These are phyloP conservation scores for Boletus tomentosulus DNA, from an alignment of 768 basidiomycete species.

Conservation along the genomic window DNA sequence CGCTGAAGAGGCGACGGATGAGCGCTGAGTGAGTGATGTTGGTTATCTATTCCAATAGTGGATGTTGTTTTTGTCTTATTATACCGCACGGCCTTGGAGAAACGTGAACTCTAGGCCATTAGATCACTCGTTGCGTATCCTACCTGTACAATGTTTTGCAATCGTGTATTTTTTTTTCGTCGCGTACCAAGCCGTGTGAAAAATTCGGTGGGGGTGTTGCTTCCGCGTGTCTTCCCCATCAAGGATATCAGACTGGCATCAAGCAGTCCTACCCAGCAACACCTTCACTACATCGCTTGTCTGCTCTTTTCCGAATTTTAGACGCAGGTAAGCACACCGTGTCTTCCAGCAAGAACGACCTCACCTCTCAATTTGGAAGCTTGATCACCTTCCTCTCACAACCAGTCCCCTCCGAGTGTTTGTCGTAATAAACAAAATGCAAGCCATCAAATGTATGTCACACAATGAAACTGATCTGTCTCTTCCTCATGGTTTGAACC, in stretches of 20 bases:
- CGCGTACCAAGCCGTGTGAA: slow-evolving; percentile 22
- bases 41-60: slow-evolving; percentile 23
- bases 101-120: slow-evolving; percentile 2
- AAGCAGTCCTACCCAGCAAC: slow-evolving; percentile 15
- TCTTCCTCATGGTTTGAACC: slow-evolving; percentile 30
- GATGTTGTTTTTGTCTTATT: slow-evolving; percentile 11
- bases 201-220: slow-evolving; percentile 15
- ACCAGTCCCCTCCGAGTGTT: slow-evolving; percentile 7
- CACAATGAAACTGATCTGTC: slow-evolving; percentile 6
- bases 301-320: not conserved
- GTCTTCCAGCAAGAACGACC: slow-evolving; percentile 2
- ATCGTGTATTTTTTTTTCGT: slow-evolving; percentile 25
- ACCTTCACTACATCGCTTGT: not conserved
- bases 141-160: slow-evolving; percentile 34
- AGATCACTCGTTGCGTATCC: slow-evolving; percentile 18
- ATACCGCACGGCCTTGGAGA: slow-evolving; percentile 11
- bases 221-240: slow-evolving; percentile 19
- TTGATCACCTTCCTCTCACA: slow-evolving; percentile 15
- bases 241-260: slow-evolving; percentile 28
- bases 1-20: slow-evolving; percentile 51
- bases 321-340: slow-evolving; percentile 4
- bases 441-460: slow-evolving; percentile 86
- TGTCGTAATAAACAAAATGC: slow-evolving; percentile 46
- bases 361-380: slow-evolving; percentile 12
- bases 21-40: slow-evolving; percentile 15